Conservation (phyloP, 345 rosid species). For the Cardamine chenopodiifolia region DNA sequence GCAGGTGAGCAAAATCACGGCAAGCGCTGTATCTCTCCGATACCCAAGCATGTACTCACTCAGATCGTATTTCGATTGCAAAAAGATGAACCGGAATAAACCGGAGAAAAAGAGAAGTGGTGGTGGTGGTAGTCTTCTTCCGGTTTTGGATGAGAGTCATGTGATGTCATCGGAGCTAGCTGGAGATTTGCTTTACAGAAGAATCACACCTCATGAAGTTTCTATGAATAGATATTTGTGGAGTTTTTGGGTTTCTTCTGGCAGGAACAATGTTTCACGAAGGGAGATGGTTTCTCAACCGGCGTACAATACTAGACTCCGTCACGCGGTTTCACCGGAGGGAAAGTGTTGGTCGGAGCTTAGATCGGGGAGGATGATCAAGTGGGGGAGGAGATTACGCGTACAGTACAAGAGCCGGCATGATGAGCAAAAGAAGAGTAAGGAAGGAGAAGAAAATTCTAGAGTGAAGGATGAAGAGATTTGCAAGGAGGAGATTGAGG, state of each 20-base stretch:
- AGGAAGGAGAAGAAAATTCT: slow-evolving; percentile 18
- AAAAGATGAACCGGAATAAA: slow-evolving; percentile 31
- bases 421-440: slow-evolving; percentile 24
- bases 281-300: slow-evolving; percentile 23
- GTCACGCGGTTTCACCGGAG: slow-evolving; percentile 38
- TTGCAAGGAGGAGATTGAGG: slow-evolving; percentile 23
- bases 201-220: slow-evolving; percentile 60
- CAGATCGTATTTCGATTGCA: slow-evolving; percentile 49
- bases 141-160: slow-evolving; percentile 71
- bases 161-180: slow-evolving; percentile 58
- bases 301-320: slow-evolving; percentile 27
- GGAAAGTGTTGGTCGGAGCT: slow-evolving; percentile 60
- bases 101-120: slow-evolving; percentile 26
- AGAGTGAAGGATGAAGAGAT: slow-evolving; percentile 31
- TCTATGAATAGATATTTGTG: slow-evolving; percentile 47
- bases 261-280: slow-evolving; percentile 1
- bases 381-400: slow-evolving; percentile 77
- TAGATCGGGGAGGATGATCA: slow-evolving; percentile 51
- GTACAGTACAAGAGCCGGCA: slow-evolving; percentile 52
- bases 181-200: slow-evolving; percentile 59
- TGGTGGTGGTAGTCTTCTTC: slow-evolving; percentile 50
- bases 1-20: slow-evolving; percentile 76
- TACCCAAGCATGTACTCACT: slow-evolving; percentile 70
- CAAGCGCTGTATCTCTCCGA: slow-evolving; percentile 59
- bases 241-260: slow-evolving; percentile 68